Conservation (phyloP, 1,284 basidiomycete genomes). For the Volvariella volvacea region DNA sequence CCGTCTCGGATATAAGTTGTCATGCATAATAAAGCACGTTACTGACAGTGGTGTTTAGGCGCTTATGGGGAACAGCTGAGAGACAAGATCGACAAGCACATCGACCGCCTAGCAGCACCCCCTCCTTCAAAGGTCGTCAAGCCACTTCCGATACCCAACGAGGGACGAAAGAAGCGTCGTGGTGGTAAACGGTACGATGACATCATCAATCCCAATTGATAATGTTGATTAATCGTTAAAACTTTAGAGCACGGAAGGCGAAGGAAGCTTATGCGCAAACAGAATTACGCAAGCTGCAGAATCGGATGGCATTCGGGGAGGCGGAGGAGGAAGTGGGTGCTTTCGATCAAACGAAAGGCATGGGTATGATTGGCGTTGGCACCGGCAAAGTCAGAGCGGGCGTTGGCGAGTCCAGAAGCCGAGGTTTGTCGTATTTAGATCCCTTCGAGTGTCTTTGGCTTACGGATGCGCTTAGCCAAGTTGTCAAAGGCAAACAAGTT, state of each 20-base stretch:
- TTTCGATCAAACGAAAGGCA: constrained; percentile 93
- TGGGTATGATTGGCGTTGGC: constrained; percentile 90
- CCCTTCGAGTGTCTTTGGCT: background rate
- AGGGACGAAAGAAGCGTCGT: constrained; percentile 91
- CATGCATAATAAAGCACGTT: background rate
- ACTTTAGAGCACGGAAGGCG: constrained; percentile 80
- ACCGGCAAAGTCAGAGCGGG: constrained; percentile 87
- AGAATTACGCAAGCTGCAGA: constrained; percentile 94
- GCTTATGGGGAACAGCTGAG: constrained; percentile 76
- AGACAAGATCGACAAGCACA: constrained; percentile 85
- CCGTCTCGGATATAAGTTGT: constrained; percentile 17
- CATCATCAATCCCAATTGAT: constrained; percentile 1
- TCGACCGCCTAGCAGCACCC: constrained; percentile 90
- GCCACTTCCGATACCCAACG: constrained; percentile 93
- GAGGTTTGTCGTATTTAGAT: constrained; percentile 47
- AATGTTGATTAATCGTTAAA: constrained; percentile 2
- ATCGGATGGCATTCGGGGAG: constrained; percentile 94
- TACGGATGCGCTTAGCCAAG: constrained; percentile 57
- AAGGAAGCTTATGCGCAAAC: constrained; percentile 98
- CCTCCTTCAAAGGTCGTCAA: constrained; percentile 93
- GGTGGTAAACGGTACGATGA: constrained; percentile 81
- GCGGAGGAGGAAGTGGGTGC: constrained; percentile 94
- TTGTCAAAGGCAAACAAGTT: constrained; percentile 95
- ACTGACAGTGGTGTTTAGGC: constrained; percentile 31
- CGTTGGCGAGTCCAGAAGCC: constrained; percentile 80